A percentile compares a stretch with the other conserved stretches of the same genome.
Conservation (phyloP, 306 rosid species). For the Herpetospermum pedunculosum region DNA sequence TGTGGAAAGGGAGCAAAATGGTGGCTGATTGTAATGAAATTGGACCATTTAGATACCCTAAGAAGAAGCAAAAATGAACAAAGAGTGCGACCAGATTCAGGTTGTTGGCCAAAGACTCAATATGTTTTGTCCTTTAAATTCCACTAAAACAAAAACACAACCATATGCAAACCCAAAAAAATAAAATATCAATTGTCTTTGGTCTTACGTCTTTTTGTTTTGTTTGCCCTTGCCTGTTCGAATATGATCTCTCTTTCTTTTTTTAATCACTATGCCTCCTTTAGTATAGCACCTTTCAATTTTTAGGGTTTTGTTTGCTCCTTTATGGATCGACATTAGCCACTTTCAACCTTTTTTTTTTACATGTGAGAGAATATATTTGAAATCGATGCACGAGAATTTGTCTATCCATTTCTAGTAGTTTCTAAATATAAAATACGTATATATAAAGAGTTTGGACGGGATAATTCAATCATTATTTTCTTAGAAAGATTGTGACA, state of each 20-base stretch:
- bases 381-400: not conserved
- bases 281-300: not conserved
- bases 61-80: constrained; percentile 5
- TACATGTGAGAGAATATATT: not conserved
- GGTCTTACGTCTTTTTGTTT: not conserved
- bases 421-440: not conserved
- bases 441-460: not conserved
- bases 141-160: not conserved
- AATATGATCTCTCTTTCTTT: constrained; percentile 1
- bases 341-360: not conserved
- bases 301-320: not conserved
- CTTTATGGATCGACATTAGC: not conserved
- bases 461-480: not conserved
- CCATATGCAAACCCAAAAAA: not conserved
- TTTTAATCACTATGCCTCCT: not conserved
- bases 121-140: not conserved
- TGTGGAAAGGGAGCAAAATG: not conserved
- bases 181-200: not conserved
- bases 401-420: not conserved
- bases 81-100: not conserved
- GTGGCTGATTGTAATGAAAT: not conserved
- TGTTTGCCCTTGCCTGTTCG: not conserved
- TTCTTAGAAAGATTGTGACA: not conserved
- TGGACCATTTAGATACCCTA: not conserved
- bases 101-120: not conserved